Percentiles rank a stretch among this genome's conserved stretches.
Evolutionary conservation across 192 early-diverging fungal genomes (phyloP).

Genomic region (Mortierella antarctica): DNA sequence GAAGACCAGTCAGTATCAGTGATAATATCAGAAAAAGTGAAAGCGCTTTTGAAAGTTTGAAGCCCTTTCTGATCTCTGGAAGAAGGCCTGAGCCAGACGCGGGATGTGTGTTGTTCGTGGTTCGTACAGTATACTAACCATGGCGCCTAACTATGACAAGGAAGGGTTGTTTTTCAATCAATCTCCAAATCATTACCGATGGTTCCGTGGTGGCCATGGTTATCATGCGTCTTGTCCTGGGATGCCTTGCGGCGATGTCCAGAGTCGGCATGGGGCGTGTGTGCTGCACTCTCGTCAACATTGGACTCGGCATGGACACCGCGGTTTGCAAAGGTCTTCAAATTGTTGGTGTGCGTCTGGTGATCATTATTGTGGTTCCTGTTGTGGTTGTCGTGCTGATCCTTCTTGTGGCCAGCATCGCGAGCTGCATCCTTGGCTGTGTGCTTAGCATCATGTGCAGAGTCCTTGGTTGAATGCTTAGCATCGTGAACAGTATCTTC

Average conservation of each 20-base stretch:
- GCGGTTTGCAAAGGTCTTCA: conserved; percentile 29
- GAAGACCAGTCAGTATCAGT: background rate
- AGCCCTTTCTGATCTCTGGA: background rate
- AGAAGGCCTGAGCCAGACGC: too few relatives aligned
- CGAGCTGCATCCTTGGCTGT: background rate
- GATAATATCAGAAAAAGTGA: background rate
- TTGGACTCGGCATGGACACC: conserved; percentile 24
- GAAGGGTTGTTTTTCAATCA: background rate
- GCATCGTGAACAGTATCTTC: background rate
- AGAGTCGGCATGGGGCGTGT: conserved; percentile 28
- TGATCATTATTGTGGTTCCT: background rate
- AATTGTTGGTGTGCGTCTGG: conserved; percentile 27
- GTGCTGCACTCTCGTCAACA: background rate
- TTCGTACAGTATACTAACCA: background rate
- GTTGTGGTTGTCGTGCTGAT: background rate
- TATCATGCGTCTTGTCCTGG: conserved; percentile 12
- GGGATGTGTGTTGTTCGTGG: too few relatives aligned
- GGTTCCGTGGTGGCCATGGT: conserved; percentile 1
- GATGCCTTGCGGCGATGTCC: conserved; percentile 24
- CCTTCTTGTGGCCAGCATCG: background rate
- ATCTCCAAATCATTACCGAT: conserved; percentile 34
- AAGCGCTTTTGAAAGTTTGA: background rate
- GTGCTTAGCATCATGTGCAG: conserved; percentile 9
- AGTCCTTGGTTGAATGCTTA: conserved; percentile 10
- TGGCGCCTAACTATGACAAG: background rate